Base-by-base conservation (phyloP, 352 stramenopile genomes). In the Thalassiosira hispida region DNA sequence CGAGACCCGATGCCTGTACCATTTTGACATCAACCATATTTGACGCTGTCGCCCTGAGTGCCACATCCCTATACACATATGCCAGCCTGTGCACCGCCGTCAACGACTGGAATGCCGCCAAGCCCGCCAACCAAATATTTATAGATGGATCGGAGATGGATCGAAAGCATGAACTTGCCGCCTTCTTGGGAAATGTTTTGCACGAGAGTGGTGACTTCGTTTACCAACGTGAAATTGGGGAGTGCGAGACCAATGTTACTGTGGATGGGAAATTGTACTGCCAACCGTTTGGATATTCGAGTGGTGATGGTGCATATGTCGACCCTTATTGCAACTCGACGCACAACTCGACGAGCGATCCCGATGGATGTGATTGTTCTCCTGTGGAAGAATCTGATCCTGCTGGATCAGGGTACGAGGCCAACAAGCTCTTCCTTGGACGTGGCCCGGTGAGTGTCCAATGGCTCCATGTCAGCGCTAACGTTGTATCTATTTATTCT, bases 181-280 rank as follows among this genome's bases (percentile, higher is more conserved):
- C 61, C 33, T 84, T 84, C 18, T 56, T 84, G 27, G 77, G 77
- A 11, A 70, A 84, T 52, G 29, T 65, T 12, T 47, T 79, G 16
- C 77, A 84, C 14, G 77, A 84, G 44, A 77, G 53, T 33, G 69
- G 49, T 52, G 46, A 57, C 25, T 75, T 77, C 3, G n/a, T 44
- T 4, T 25, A 31, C 11, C 7, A 61, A 5, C 55, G 76, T 12
- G 76, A 84, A 65, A 47, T 66, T 52, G 51, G 35, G 16, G 23
- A 55, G 61, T 84, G 76, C 63, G 23, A 18, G 18, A 56, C 6
- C 8, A 51, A 18, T n/a, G 42, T 42, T 7, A 23, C 33, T 40
- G 4, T 8, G 3, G 16, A 6, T 22, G 33, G 31, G 4, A 27
- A 16, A 2, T 2, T 77, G 14, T 74, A 78, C 29, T 83, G 75